Conservation (phyloP, 2,329 filamentous ascomycete genomes). For the Cladobotryum protrusum region DNA sequence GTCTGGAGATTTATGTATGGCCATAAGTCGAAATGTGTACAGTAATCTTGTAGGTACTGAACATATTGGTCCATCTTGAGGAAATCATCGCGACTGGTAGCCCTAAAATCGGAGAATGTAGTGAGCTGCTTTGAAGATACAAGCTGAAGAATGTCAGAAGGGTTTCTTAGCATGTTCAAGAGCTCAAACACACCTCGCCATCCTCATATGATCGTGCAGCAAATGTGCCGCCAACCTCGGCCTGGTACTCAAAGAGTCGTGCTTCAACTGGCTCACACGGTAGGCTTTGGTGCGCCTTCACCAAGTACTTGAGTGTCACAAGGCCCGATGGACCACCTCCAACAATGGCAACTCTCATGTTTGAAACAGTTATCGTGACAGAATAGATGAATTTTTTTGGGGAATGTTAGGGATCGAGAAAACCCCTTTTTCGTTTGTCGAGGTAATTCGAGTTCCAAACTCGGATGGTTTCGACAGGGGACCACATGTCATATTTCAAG, state of each 20-base stretch:
- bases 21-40: conserved; percentile 32
- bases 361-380: not conserved
- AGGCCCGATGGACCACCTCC: conserved; percentile 33
- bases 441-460: no score
- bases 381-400: not conserved
- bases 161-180: no score
- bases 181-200: conserved; percentile 26
- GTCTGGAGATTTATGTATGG: conserved; percentile 29
- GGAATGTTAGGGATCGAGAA: not conserved
- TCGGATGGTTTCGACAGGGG: no score
- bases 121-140: conserved; percentile 44
- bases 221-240: conserved; percentile 37
- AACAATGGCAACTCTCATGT: conserved; percentile 29
- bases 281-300: conserved; percentile 26
- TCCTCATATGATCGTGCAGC: conserved; percentile 37
- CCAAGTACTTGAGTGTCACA: conserved; percentile 30
- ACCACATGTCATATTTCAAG: no score
- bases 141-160: conserved; percentile 19
- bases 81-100: conserved; percentile 33
- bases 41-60: conserved; percentile 35
- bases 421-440: not conserved
- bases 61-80: conserved; percentile 32
- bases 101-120: conserved; percentile 39
- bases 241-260: conserved; percentile 35
- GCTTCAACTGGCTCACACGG: conserved; percentile 29